phyloP scores from a whole-genome alignment of 305 asterid species.

The Ilex paraguariensis region DNA sequence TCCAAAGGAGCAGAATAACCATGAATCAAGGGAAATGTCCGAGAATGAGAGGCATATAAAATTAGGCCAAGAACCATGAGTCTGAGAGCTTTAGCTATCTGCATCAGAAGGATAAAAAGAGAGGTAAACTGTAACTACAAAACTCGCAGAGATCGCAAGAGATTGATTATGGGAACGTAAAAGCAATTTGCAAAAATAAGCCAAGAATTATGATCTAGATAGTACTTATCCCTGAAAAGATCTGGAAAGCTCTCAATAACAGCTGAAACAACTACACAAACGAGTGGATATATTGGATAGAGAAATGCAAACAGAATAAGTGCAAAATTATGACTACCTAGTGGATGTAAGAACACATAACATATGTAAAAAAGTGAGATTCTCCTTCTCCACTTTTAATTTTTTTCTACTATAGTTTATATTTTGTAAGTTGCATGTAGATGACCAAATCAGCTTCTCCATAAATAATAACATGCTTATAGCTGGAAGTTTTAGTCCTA shows the following conservation, averaged over 20 bases:
- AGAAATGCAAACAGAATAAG: slow-evolving; percentile 56
- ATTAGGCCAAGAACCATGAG: slow-evolving; percentile 82
- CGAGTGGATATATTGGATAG: slow-evolving; percentile 95
- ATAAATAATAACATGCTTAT: no score
- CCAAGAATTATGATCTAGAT: slow-evolving; percentile 36
- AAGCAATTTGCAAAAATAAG: slow-evolving; percentile 46
- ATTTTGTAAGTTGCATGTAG: no score
- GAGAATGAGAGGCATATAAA: slow-evolving; percentile 84
- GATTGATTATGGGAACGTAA: slow-evolving; percentile 6
- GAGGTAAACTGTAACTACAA: slow-evolving; percentile 23
- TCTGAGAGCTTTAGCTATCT: slow-evolving; percentile 69
- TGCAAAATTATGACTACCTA: background rate
- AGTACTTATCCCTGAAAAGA: slow-evolving; percentile 67
- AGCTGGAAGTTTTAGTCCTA: no score
- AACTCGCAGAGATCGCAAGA: slow-evolving; percentile 8
- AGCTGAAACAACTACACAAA: slow-evolving; percentile 97
- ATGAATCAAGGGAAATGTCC: slow-evolving; percentile 84
- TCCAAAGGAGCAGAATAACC: slow-evolving; percentile 95
- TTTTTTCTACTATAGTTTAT: no score
- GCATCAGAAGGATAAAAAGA: slow-evolving; percentile 26
- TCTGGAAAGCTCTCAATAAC: slow-evolving; percentile 95
- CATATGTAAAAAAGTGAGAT: no score
- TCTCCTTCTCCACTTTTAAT: background rate
- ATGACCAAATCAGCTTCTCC: no score
- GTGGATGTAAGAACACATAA: no score